Evolutionary conservation across 1,139 yeast species (phyloP).

Genomic region (Candida smagusa): DNA sequence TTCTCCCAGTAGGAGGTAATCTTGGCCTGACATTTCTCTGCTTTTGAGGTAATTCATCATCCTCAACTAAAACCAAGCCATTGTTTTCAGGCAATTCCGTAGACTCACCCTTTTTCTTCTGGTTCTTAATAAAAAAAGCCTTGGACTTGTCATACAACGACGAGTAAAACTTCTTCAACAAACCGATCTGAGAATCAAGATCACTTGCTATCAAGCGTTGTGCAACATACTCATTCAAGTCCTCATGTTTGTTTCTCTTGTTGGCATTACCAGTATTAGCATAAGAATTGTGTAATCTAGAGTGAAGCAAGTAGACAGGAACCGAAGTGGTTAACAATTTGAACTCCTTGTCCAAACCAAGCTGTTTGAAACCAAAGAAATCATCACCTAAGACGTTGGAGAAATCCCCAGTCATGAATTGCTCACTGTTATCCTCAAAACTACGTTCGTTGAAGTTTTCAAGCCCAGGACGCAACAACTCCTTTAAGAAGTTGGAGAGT

Average conservation of each 20-base stretch:
- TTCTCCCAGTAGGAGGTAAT: conserved; percentile 92
- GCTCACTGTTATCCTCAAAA: conserved; percentile 88
- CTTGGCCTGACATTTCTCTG: conserved; percentile 80
- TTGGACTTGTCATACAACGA: conserved; percentile 54
- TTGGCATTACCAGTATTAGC: conserved; percentile 37
- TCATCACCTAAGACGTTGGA: conserved; percentile 92
- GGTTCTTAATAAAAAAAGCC: conserved; percentile 41
- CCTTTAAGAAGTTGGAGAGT: conserved; percentile 72
- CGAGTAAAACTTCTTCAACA: conserved; percentile 57
- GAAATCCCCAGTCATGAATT: conserved; percentile 91
- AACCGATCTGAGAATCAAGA: conserved; percentile 51
- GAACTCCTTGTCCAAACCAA: conserved; percentile 91
- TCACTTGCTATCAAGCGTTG: conserved; percentile 49
- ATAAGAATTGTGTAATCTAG: conserved; percentile 60
- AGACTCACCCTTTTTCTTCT: conserved; percentile 52
- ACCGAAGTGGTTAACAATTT: conserved; percentile 83
- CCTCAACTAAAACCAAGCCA: conserved; percentile 56
- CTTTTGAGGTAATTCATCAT: conserved; percentile 77
- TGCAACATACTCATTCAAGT: conserved; percentile 52
- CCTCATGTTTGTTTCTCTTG: conserved; percentile 58
- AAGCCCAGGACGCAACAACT: conserved; percentile 78
- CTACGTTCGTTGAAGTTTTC: conserved; percentile 72
- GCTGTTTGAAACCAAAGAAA: conserved; percentile 92
- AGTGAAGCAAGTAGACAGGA: conserved; percentile 85
- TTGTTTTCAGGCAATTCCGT: conserved; percentile 44